Evolutionary conservation across 2,329 filamentous ascomycete species (phyloP), one percentile per base, ranked within the genome.

Genomic region (Metarhizium sp.): DNA sequence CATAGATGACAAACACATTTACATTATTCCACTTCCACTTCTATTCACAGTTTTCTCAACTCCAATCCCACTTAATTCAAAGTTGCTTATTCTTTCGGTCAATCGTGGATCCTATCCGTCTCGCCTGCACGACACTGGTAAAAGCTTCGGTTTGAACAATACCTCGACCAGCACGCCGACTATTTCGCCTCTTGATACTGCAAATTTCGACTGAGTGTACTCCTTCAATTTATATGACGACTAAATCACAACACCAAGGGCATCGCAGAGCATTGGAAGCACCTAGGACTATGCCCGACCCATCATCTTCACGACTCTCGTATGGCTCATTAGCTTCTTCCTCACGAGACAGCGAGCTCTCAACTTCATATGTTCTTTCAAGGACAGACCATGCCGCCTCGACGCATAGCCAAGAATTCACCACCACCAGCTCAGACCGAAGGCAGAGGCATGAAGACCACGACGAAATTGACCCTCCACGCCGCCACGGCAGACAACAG

Each of bases 291-390:
- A 34, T 16, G 8, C 36, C 43, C 40, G 29, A 45, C 16, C 25
- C 3, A 20, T 52, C 45, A 14, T 54, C 52, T 4, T 20, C 45
- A 10, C 29, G 30, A 4, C 51, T 36, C 18, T 57, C 48, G 3
- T 48, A 20, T 42, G 6, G 34, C 43, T 57, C 51, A 2, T 55
- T 36, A 2, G 11, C 7, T 2, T 56, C 56, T 6, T 55, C 56
- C 8, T 45, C 51, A 25, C 25, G 47, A 5, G 34, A 46, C 14
- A 55, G 53, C 34, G 42, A 50, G 25, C 51, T 58, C 7, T 58
- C 56, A 34, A 46, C 51, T 2, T 40, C 56, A 16, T 45, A 51
- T 29, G 51, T 52, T n/a, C 29, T 58, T 11, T 29, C 54, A 20
- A 18, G 51, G 4, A 51, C 51, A 6, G 32, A 48, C 20, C 8